Conservation (phyloP, 179 eudicot genomes). For the Silene vulgaris region DNA sequence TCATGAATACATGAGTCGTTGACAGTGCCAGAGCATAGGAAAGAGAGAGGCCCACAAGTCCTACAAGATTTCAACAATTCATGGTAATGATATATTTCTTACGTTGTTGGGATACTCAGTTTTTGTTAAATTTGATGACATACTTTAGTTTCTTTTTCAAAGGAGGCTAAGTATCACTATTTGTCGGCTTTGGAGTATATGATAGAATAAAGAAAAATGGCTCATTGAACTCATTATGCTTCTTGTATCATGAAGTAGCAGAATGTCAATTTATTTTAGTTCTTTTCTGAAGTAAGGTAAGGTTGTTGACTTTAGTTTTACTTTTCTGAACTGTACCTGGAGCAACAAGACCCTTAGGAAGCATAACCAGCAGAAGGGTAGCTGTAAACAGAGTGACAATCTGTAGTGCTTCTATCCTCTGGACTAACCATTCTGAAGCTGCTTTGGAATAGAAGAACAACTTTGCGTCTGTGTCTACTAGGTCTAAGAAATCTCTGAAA, state of each 20-base stretch:
- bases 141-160: background rate
- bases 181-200: too few species aligned
- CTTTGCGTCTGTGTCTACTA: conserved; percentile 65
- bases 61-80: conserved; percentile 18
- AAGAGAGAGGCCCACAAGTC: conserved; percentile 70
- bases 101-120: too few species aligned
- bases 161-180: too few species aligned
- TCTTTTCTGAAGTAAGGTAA: too few species aligned
- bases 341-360: conserved; percentile 45
- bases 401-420: conserved; percentile 45
- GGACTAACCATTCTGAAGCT: too few species aligned
- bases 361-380: conserved; percentile 46
- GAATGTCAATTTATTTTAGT: too few species aligned
- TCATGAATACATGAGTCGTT: conserved; percentile 47
- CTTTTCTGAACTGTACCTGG: conserved; percentile 27
- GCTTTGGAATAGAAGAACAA: conserved; percentile 24
- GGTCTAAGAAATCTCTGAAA: conserved; percentile 44
- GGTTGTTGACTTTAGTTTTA: background rate
- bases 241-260: too few species aligned
- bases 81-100: too few species aligned
- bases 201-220: too few species aligned
- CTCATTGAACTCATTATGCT: too few species aligned
- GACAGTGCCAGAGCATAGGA: conserved; percentile 65
- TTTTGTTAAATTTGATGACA: background rate
- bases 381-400: conserved; percentile 58